Evolutionary conservation across 2,329 filamentous ascomycete species (phyloP).

Genomic region (Trichoderma atrobrunneum): DNA sequence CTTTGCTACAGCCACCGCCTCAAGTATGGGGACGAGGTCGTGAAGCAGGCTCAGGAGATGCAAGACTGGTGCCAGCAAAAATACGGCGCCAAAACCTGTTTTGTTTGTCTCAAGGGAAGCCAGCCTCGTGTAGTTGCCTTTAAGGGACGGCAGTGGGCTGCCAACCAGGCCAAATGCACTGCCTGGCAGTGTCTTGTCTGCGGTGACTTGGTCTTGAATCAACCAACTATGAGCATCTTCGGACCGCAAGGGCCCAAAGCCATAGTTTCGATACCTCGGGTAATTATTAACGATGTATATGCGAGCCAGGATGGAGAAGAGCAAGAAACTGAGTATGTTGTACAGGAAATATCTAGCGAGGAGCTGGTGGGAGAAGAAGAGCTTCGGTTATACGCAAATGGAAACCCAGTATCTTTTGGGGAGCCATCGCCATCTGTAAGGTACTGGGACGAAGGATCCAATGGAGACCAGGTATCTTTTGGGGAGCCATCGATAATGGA

Average conservation of each 20-base stretch:
- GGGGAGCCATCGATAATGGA: background rate
- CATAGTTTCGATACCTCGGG: background rate
- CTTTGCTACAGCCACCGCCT: constrained; percentile 39
- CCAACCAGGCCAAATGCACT: background rate
- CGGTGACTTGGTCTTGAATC: background rate
- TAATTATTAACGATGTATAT: background rate
- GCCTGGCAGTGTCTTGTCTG: background rate
- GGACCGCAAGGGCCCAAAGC: background rate
- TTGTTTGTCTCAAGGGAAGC: constrained; percentile 30
- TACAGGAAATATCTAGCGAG: background rate
- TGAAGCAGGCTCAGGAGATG: constrained; percentile 26
- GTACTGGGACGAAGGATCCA: too few species aligned
- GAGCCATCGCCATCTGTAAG: background rate
- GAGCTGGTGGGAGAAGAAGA: background rate
- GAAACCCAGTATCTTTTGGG: background rate
- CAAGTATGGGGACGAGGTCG: constrained; percentile 27
- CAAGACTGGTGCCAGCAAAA: constrained; percentile 27
- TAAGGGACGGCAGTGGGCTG: background rate
- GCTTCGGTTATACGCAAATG: background rate
- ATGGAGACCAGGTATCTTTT: background rate
- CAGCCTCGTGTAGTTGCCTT: background rate
- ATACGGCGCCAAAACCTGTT: constrained; percentile 31
- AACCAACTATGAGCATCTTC: background rate
- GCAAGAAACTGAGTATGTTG: background rate
- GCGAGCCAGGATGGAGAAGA: background rate